Evolutionary conservation across 2,329 filamentous ascomycete genomes (phyloP), one percentile per base, ranked within the genome.

Genomic region (Aureobasidium sp.): DNA sequence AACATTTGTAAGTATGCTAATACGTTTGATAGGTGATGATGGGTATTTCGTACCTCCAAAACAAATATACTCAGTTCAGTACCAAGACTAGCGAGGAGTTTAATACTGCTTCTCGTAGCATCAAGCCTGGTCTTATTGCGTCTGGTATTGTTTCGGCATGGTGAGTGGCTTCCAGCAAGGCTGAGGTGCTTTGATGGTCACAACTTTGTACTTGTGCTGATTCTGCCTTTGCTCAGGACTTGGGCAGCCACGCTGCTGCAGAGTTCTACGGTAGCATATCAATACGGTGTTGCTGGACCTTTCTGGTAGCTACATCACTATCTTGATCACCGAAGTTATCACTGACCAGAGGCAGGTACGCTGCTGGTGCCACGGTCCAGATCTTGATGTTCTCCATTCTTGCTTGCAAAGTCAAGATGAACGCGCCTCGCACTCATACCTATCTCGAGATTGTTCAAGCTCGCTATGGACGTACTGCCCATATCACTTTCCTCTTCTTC

Each of bases 61-160:
- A 68, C 31, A 65, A 68, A 35, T 86, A 86, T 68, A 84, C 85
- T 66, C 90, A 73, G 78, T 63, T 63, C 48, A 47, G 42, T 11
- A 63, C 91, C 15, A 89, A 94, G 73, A 95, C 91, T 0, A 91
- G 88, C 0, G 91, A 96, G 75, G 92, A 92, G 85, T 96, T 95
- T 79, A 91, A 84, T 66, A 95, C 90, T 0, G 91, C 91, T 45
- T 90, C 90, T 29, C 82, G 91, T 64, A 91, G 89, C 1, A 88
- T 96, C 66, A 95, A 95, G 72, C 90, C 89, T 3, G 91, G 91
- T 31, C 80, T 96, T 11, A 90, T 95, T 0, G 90, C 89, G 11
- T 88, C 88, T 5, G 91, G 90, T 22, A 90, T 95, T 24, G 89
- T 95, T 3, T 91, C 88, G 17, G 91, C 88, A 5, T 96, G 91